Evolutionary conservation across 129 eudicot genomes (phyloP).

Genomic region (Lactuca saligna): DNA sequence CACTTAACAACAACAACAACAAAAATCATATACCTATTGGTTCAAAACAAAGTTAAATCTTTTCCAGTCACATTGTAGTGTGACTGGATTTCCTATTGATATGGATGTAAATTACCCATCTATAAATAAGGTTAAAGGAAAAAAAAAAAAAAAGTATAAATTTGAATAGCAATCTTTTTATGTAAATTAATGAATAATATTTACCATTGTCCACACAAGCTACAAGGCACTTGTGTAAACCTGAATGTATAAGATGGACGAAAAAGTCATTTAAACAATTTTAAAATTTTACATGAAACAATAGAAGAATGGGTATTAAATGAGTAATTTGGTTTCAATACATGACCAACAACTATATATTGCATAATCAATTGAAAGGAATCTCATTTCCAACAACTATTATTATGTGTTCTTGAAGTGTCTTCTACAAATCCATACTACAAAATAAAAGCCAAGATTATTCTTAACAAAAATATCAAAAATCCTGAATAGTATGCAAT

Average conservation of each 20-base stretch:
- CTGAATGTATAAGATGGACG: no score
- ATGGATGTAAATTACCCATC: conserved; percentile 85
- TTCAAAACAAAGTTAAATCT: conserved; percentile 70
- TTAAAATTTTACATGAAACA: neutral
- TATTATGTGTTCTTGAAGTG: no score
- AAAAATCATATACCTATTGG: conserved; percentile 55
- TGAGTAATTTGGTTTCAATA: conserved; percentile 80
- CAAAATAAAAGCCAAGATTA: conserved; percentile 3
- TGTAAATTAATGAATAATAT: neutral
- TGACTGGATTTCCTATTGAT: conserved; percentile 65
- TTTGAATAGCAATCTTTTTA: no score
- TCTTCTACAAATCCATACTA: conserved; percentile 87
- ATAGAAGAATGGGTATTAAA: conserved; percentile 27
- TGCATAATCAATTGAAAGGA: conserved; percentile 71
- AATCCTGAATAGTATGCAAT: neutral
- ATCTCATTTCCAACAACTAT: conserved; percentile 57
- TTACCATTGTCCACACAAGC: conserved; percentile 67
- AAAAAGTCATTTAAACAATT: neutral
- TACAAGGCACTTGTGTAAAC: no score
- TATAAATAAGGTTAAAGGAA: conserved; percentile 82
- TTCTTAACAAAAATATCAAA: neutral
- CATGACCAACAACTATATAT: conserved; percentile 97
- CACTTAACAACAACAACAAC: neutral
- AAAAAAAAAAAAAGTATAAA: conserved; percentile 38
- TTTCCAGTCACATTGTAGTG: conserved; percentile 90